Evolutionary conservation across 2,329 filamentous ascomycete genomes (phyloP).

Genomic region (Stagonosporopsis chrysanthemi): DNA sequence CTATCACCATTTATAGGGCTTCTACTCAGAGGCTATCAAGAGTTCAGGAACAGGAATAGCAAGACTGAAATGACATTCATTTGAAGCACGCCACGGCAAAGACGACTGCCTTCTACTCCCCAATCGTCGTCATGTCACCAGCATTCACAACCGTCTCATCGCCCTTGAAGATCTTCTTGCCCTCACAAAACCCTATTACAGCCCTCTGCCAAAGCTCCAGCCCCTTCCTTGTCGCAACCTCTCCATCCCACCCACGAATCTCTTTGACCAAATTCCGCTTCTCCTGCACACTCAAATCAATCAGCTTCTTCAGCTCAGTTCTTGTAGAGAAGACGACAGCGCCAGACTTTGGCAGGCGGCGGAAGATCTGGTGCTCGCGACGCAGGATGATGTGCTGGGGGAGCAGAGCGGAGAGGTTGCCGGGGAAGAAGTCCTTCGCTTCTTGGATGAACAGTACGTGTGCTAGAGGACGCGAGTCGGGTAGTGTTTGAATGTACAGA

Average conservation of each 20-base stretch:
- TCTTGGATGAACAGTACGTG: constrained; percentile 57
- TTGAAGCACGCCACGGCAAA: not conserved
- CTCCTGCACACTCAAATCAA: constrained; percentile 20
- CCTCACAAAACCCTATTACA: constrained; percentile 8
- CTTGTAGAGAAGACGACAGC: constrained; percentile 60
- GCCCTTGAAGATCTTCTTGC: not conserved
- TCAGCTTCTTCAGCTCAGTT: constrained; percentile 52
- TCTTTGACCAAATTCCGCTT: constrained; percentile 26
- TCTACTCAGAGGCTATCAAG: not conserved
- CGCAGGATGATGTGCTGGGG: constrained; percentile 56
- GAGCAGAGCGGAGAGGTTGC: constrained; percentile 34
- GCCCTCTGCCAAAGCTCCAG: constrained; percentile 5
- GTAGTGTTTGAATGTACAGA: constrained; percentile 60
- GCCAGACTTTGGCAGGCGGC: constrained; percentile 52
- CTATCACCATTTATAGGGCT: not conserved
- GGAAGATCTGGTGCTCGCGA: constrained; percentile 60
- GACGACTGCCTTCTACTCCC: not conserved
- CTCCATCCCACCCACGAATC: constrained; percentile 31
- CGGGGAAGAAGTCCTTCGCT: constrained; percentile 46
- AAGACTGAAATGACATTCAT: not conserved
- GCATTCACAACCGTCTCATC: constrained; percentile 1
- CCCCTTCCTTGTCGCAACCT: not conserved
- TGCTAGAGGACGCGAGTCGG: constrained; percentile 46
- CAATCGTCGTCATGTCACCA: not conserved
- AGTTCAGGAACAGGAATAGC: not conserved